These are phyloP conservation scores for Dalechampia spathulata DNA, from an alignment of 441 rosid genomes.

Conservation along the genomic window DNA sequence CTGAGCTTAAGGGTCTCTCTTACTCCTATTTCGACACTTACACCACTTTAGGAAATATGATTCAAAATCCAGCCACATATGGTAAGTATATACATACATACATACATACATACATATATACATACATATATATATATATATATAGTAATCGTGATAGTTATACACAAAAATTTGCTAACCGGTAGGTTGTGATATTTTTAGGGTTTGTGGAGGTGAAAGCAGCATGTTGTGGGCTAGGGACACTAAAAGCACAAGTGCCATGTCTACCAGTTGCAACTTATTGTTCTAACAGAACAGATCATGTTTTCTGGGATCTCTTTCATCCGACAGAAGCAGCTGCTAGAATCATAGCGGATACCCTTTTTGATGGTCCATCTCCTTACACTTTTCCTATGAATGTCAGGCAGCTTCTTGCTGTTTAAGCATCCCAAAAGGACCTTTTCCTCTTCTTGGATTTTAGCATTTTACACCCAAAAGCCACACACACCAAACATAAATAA, in stretches of 20 bases:
- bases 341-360: constrained; percentile 18
- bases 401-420: constrained; percentile 15
- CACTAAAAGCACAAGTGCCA: constrained; percentile 23
- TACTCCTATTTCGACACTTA: constrained; percentile 29
- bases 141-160: too few relatives aligned
- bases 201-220: constrained; percentile 34
- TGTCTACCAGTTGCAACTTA: constrained; percentile 26
- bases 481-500: not conserved
- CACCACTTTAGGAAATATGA: constrained; percentile 8
- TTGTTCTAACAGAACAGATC: constrained; percentile 29
- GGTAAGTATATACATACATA: constrained; percentile 13
- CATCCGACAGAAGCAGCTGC: constrained; percentile 34
- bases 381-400: constrained; percentile 25
- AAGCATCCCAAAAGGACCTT: too few relatives aligned
- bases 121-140: too few relatives aligned
- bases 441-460: too few relatives aligned
- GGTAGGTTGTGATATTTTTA: constrained; percentile 3
- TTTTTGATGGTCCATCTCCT: constrained; percentile 26
- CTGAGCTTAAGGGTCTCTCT: constrained; percentile 20
- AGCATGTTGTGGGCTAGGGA: constrained; percentile 41
- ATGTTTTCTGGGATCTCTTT: constrained; percentile 33
- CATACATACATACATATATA: too few relatives aligned
- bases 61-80: constrained; percentile 21
- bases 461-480: too few relatives aligned
- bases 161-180: too few relatives aligned